phyloP scores from a whole-genome alignment of 2,329 filamentous ascomycete genomes.

The Fusarium sp. region DNA sequence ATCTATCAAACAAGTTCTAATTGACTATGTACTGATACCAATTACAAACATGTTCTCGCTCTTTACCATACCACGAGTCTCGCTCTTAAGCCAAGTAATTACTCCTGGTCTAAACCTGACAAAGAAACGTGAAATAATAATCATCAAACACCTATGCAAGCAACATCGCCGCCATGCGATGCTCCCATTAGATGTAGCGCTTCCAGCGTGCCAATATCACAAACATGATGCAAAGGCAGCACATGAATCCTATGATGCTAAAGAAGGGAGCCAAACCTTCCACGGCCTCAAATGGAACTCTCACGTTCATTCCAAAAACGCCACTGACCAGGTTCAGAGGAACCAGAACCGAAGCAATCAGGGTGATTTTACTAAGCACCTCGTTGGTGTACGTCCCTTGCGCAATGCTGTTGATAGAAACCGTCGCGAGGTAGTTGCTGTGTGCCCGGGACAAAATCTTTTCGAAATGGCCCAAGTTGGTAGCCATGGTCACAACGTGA shows the following conservation, averaged over 20 bases:
- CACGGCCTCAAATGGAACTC: conserved; percentile 70
- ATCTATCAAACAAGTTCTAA: conserved; percentile 17
- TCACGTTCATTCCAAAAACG: conserved; percentile 89
- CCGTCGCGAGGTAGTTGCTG: conserved; percentile 94
- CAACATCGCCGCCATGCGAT: conserved; percentile 52
- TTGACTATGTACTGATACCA: conserved; percentile 18
- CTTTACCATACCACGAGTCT: conserved; percentile 19
- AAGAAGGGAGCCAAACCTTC: conserved; percentile 58
- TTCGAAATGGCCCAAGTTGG: conserved; percentile 93
- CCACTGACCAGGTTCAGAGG: conserved; percentile 93
- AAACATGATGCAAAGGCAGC: conserved; percentile 61
- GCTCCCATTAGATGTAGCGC: conserved; percentile 59
- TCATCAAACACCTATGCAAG: conserved; percentile 3
- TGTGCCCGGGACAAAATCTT: conserved; percentile 96
- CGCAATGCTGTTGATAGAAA: conserved; percentile 90
- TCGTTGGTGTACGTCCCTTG: conserved; percentile 90
- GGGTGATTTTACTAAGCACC: conserved; percentile 92
- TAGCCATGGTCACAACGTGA: conserved; percentile 99
- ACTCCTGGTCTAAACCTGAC: conserved; percentile 31
- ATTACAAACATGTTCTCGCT: conserved; percentile 14
- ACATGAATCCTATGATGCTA: conserved; percentile 55
- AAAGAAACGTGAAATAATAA: conserved; percentile 21
- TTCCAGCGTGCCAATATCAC: conserved; percentile 59
- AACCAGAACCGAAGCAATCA: conserved; percentile 94
- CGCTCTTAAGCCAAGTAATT: conserved; percentile 9